Conservation (phyloP, 495 filamentous ascomycete genomes). For the Sphaerosporella brunnea region DNA sequence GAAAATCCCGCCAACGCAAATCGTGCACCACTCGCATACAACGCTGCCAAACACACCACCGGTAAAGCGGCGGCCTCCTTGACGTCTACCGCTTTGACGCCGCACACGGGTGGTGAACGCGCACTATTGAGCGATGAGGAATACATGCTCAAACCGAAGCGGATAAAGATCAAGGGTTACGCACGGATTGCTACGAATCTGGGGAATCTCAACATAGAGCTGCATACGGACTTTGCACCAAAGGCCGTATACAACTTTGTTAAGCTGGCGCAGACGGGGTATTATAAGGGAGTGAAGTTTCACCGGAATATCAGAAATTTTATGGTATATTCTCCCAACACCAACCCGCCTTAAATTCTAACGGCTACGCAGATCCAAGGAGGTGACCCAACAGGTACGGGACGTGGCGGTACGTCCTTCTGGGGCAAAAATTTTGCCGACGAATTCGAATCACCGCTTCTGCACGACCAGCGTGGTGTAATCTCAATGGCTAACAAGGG, state of each 20-base stretch:
- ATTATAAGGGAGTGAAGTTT: conserved; percentile 67
- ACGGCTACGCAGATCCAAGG: conserved; percentile 49
- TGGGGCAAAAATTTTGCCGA: conserved; percentile 88
- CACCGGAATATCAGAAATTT: conserved; percentile 89
- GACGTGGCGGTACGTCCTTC: conserved; percentile 65
- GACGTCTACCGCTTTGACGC: conserved; percentile 84
- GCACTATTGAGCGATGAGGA: conserved; percentile 82
- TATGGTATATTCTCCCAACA: conserved; percentile 53
- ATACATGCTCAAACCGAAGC: conserved; percentile 78
- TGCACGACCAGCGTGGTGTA: conserved; percentile 60
- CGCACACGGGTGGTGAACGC: conserved; percentile 68
- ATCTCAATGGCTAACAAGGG: conserved; percentile 96
- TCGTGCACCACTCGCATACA: conserved; percentile 41
- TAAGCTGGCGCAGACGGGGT: conserved; percentile 69
- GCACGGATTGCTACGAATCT: conserved; percentile 68
- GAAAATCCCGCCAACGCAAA: conserved; percentile 33
- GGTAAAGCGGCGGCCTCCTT: conserved; percentile 85
- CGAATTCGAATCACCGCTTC: conserved; percentile 75
- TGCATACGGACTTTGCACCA: conserved; percentile 80
- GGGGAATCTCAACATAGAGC: conserved; percentile 69
- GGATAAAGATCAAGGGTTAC: conserved; percentile 79
- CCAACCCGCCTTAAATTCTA: background rate
- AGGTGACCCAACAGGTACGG: conserved; percentile 82
- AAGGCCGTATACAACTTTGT: conserved; percentile 95
- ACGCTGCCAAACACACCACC: conserved; percentile 77